These are phyloP conservation scores for Pulveroboletus sp. DNA, from an alignment of 768 basidiomycete species.

Conservation along the genomic window DNA sequence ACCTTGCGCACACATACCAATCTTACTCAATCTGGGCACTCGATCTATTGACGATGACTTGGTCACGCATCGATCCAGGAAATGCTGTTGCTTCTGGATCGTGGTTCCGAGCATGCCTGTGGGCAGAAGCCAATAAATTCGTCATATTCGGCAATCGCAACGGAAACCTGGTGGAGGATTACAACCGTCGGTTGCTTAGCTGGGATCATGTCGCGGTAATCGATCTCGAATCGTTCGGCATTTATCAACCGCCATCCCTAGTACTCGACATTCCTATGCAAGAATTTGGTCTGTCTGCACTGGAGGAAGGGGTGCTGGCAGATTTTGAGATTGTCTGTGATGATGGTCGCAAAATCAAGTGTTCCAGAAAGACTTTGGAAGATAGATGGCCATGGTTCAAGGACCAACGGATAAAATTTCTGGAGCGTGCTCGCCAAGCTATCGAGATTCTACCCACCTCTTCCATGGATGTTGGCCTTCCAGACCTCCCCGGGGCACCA, in stretches of 20 bases:
- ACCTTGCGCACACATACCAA: constrained; percentile 90
- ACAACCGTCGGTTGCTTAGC: constrained; percentile 83
- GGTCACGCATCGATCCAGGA: constrained; percentile 87
- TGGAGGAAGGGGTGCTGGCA: constrained; percentile 76
- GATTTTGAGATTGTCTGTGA: constrained; percentile 94
- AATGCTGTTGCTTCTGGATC: constrained; percentile 82
- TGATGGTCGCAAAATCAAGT: constrained; percentile 78
- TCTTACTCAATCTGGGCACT: constrained; percentile 97
- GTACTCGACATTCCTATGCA: constrained; percentile 70
- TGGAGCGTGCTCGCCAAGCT: constrained; percentile 52
- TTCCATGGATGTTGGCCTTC: constrained; percentile 58
- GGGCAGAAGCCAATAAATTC: constrained; percentile 80
- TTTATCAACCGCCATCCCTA: constrained; percentile 81
- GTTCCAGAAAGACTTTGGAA: constrained; percentile 80
- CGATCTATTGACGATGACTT: constrained; percentile 75
- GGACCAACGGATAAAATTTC: constrained; percentile 57
- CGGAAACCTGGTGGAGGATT: constrained; percentile 88
- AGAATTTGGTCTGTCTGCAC: constrained; percentile 75
- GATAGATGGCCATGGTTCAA: constrained; percentile 97
- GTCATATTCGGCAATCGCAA: constrained; percentile 87
- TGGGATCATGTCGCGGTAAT: constrained; percentile 92
- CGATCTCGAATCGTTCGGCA: constrained; percentile 91
- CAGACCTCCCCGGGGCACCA: constrained; percentile 53
- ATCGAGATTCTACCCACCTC: constrained; percentile 59
- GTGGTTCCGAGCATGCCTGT: constrained; percentile 91